These are phyloP conservation scores for Pichia heedii DNA, from an alignment of 805 yeast species.

Conservation along the genomic window DNA sequence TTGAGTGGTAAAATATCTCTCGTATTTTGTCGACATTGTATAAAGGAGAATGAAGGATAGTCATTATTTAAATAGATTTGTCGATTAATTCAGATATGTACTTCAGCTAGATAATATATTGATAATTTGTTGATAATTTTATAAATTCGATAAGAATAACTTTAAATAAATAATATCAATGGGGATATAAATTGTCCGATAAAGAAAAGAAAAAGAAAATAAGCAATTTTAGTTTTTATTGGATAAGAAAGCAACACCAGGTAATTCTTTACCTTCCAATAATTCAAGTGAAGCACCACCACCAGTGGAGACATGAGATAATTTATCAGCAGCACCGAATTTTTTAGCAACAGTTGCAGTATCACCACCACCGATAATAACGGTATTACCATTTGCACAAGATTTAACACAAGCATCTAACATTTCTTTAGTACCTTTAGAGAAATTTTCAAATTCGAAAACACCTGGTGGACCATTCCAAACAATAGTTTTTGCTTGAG, in stretches of 20 bases:
- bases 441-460: slow-evolving; percentile 90
- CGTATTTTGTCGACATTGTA: slow-evolving; percentile 12
- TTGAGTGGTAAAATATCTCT: slow-evolving; percentile 45
- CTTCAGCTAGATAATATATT: too few species aligned
- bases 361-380: slow-evolving; percentile 99
- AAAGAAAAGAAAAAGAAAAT: neutral
- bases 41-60: too few species aligned
- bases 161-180: too few species aligned
- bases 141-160: too few species aligned
- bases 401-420: slow-evolving; percentile 84
- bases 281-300: slow-evolving; percentile 99
- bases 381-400: slow-evolving; percentile 82
- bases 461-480: slow-evolving; percentile 99
- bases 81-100: too few species aligned
- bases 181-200: neutral
- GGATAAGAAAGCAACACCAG: slow-evolving; percentile 93
- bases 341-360: slow-evolving; percentile 99
- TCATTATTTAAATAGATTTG: too few species aligned
- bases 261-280: slow-evolving; percentile 96
- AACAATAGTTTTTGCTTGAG: slow-evolving; percentile 92
- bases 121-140: too few species aligned
- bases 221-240: slow-evolving; percentile 34
- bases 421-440: slow-evolving; percentile 84
- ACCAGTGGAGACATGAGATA: slow-evolving; percentile 98
- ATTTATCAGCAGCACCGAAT: slow-evolving; percentile 91